Conservation (phyloP, 23 red algal genomes). For the Agarophyton chilense region DNA sequence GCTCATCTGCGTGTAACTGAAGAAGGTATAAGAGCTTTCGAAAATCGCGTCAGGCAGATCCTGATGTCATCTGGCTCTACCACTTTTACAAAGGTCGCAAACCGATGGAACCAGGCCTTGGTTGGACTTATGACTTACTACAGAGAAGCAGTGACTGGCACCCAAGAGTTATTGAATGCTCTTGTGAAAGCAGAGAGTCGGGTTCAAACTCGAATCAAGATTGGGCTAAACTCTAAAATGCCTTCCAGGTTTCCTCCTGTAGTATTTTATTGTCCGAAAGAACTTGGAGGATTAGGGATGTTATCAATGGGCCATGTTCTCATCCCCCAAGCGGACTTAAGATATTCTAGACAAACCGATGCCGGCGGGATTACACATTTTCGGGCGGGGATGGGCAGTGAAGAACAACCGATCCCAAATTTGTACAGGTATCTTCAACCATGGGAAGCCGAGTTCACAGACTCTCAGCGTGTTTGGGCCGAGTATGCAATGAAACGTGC, state of each 20-base stretch:
- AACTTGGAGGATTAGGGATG: slow-evolving; percentile 97
- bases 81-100: slow-evolving; percentile 94
- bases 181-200: slow-evolving; percentile 89
- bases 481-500: slow-evolving; percentile 91
- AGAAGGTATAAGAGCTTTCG: slow-evolving; percentile 66
- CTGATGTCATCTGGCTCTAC: slow-evolving; percentile 94
- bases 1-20: slow-evolving; percentile 84
- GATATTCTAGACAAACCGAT: slow-evolving; percentile 88
- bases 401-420: slow-evolving; percentile 87
- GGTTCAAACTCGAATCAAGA: slow-evolving; percentile 98
- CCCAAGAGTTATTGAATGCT: slow-evolving; percentile 81
- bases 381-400: slow-evolving; percentile 79
- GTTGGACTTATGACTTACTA: slow-evolving; percentile 90
- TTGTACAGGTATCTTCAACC: slow-evolving; percentile 92
- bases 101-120: slow-evolving; percentile 87
- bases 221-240: slow-evolving; percentile 99
- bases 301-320: slow-evolving; percentile 97
- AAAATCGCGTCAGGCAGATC: slow-evolving; percentile 89
- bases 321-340: slow-evolving; percentile 84
- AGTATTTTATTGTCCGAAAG: slow-evolving; percentile 93
- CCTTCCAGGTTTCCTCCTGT: slow-evolving; percentile 92
- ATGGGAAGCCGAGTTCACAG: slow-evolving; percentile 92
- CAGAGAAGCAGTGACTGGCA: slow-evolving; percentile 87
- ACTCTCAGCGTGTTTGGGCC: slow-evolving; percentile 94
- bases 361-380: slow-evolving; percentile 95